Evolutionary conservation across 768 basidiomycete species (phyloP).

Genomic region (Ephemerocybe angulata): DNA sequence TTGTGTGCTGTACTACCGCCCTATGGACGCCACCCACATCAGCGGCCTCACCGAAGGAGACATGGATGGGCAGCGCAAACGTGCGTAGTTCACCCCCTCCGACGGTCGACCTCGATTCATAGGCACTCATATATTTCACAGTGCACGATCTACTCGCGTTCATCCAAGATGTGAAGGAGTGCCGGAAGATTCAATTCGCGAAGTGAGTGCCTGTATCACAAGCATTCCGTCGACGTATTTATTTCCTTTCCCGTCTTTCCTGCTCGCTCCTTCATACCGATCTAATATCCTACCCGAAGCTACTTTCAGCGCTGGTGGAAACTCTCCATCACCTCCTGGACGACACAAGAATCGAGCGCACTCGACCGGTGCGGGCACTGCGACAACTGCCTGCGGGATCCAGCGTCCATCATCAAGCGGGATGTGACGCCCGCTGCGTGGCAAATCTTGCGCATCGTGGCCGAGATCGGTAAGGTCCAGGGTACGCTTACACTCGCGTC

Average conservation of each 20-base stretch:
- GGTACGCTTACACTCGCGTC: constrained; percentile 48
- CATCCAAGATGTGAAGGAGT: constrained; percentile 70
- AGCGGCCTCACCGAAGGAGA: constrained; percentile 56
- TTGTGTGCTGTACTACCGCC: constrained; percentile 84
- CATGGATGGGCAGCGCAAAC: constrained; percentile 53
- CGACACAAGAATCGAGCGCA: constrained; percentile 57
- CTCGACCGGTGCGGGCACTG: constrained; percentile 79
- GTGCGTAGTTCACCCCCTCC: constrained; percentile 37
- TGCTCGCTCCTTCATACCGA: not conserved
- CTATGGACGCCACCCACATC: constrained; percentile 66
- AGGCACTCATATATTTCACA: too few species aligned
- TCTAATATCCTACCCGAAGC: constrained; percentile 30
- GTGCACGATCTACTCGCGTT: constrained; percentile 81
- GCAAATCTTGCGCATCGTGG: constrained; percentile 65
- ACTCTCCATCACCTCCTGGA: constrained; percentile 72
- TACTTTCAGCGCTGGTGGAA: constrained; percentile 80
- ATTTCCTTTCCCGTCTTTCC: not conserved
- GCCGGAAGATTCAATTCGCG: constrained; percentile 83
- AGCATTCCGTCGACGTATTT: too few species aligned
- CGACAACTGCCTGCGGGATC: constrained; percentile 77
- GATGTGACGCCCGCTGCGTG: constrained; percentile 79
- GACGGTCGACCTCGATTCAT: not conserved
- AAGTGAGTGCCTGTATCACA: too few species aligned
- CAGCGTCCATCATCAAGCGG: constrained; percentile 38
- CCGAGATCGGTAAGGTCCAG: constrained; percentile 50